Conservation (phyloP, 257 asterid species). For the Cruciata laevipes region DNA sequence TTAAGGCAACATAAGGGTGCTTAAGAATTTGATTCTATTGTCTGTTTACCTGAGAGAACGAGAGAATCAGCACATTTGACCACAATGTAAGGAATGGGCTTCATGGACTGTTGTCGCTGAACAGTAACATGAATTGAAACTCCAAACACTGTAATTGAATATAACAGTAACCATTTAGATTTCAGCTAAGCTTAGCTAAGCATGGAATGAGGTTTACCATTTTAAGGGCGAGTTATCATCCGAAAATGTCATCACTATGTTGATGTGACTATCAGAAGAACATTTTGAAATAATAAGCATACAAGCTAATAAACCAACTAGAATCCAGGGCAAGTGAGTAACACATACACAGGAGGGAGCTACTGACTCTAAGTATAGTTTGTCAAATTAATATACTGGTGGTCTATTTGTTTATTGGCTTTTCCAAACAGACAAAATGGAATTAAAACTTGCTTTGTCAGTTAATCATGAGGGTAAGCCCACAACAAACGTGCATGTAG, state of each 20-base stretch:
- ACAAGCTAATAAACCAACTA: not conserved
- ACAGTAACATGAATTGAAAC: conserved; percentile 71
- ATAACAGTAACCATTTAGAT: not conserved
- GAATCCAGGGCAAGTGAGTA: not conserved
- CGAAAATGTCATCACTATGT: not conserved
- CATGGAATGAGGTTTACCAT: not conserved
- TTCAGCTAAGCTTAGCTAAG: not conserved
- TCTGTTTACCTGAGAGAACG: conserved; percentile 64
- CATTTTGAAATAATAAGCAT: not conserved
- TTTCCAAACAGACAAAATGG: not conserved
- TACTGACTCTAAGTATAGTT: not conserved
- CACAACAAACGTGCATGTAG: not conserved
- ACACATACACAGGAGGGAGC: not conserved
- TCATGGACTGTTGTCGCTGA: conserved; percentile 64
- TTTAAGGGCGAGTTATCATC: not conserved
- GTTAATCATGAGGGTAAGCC: not conserved
- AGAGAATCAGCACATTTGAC: conserved; percentile 79
- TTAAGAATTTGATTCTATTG: not conserved
- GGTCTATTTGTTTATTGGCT: not conserved
- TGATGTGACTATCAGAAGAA: not conserved
- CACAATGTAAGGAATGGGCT: conserved; percentile 61
- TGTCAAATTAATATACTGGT: no score
- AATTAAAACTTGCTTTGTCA: not conserved
- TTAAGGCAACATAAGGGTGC: not conserved
- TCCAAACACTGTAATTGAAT: conserved; percentile 56